Conservation (phyloP, 495 filamentous ascomycete genomes). For the Viridothelium virens region DNA sequence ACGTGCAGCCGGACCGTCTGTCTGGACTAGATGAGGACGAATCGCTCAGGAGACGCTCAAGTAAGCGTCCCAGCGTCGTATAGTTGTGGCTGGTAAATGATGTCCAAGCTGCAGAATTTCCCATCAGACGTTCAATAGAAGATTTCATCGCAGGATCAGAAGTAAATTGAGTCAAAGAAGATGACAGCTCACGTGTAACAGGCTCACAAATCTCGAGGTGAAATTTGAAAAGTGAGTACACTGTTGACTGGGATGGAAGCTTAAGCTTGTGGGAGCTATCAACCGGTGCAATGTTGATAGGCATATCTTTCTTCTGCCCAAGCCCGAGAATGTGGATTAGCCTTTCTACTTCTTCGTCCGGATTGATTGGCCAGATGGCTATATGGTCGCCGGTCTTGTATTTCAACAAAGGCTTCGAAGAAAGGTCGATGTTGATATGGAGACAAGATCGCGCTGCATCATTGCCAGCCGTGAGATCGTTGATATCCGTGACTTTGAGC, state of each 20-base stretch:
- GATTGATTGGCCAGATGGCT: conserved; percentile 27
- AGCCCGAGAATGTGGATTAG: conserved; percentile 14
- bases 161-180: conserved; percentile 41
- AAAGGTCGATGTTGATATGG: conserved; percentile 45
- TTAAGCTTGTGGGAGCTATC: conserved; percentile 35
- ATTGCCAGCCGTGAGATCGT: neutral
- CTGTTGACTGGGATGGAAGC: conserved; percentile 41
- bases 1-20: conserved; percentile 14
- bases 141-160: conserved; percentile 36
- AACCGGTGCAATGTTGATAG: conserved; percentile 33
- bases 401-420: conserved; percentile 22
- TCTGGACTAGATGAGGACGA: neutral
- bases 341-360: conserved; percentile 7
- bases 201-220: conserved; percentile 46
- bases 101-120: conserved; percentile 35
- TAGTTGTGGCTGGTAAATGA: conserved; percentile 32
- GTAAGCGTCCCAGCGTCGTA: conserved; percentile 39
- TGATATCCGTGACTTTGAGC: neutral
- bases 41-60: conserved; percentile 27
- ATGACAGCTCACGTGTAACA: conserved; percentile 40
- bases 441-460: conserved; percentile 39
- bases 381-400: conserved; percentile 36
- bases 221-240: conserved; percentile 39
- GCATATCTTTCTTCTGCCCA: conserved; percentile 4
- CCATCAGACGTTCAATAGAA: conserved; percentile 31